Evolutionary conservation across 225 moss, liverwort and hornwort species (phyloP), one percentile per base, ranked within the genome.

Genomic region (Physcomitrellopsis africana): DNA sequence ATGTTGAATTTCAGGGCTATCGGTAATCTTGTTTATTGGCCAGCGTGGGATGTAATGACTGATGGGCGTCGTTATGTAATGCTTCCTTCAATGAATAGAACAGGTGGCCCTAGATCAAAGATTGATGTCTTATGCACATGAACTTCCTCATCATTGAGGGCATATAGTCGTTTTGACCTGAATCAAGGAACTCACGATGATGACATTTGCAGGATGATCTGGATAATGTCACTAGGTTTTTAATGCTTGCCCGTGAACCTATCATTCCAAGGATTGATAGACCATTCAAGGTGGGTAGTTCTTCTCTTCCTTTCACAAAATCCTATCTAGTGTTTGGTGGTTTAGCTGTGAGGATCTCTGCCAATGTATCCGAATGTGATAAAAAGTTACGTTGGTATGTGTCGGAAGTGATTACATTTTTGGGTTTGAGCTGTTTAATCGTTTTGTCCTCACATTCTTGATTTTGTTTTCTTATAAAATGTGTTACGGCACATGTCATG

Each of bases 241-340:
- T 97, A 62, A 97, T 94, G 96, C 83, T 97, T 62, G 94, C 96
- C 51, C 91, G 94, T 74, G 96, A 97, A 76, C 96, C 96, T 52
- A 82, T 97, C 19, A 97, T 97, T 71, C 96, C 96, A n/a, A 91
- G 90, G 82, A 89, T 49, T 67, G 96, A 97, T 44, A 92, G 96
- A 71, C 96, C 96, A 55, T 97, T 90, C 70, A 97, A 97, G 86
- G 89, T 69, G 59, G 17, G 11, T 68, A 19, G 59, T 76, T 54
- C 42, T 59, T 62, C 53, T 46, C 73, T 69, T 43, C 59, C 66
- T 74, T 70, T 22, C 17, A 37, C 61, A 27, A 49, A 68, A 52
- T 68, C 26, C 18, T 27, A 18, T 18, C 9, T 59, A 76, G 17
- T 49, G 13, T 72, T 68, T 46, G 44, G 13, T 63, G 47, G 47